These are phyloP conservation scores for Candida stauntonica DNA, from an alignment of 805 yeast genomes.

Conservation along the genomic window DNA sequence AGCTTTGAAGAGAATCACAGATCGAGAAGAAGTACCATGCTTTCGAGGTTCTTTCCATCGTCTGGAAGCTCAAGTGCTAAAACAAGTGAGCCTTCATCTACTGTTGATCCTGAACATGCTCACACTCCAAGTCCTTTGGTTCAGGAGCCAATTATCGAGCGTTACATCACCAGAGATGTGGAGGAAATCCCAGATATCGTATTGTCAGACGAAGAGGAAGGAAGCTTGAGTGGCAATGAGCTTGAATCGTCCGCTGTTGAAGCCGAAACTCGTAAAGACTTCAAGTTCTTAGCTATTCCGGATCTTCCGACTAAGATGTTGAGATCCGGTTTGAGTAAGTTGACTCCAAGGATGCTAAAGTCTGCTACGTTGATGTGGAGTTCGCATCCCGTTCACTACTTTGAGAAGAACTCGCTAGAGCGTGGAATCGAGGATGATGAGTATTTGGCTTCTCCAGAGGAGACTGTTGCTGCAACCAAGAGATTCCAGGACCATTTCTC, in stretches of 20 bases:
- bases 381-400: conserved; percentile 59
- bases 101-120: conserved; percentile 3
- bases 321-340: conserved; percentile 12
- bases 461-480: conserved; percentile 43
- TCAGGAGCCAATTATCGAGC: conserved; percentile 19
- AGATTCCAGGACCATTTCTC: conserved; percentile 67
- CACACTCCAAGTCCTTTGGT: background rate
- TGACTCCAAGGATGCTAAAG: conserved; percentile 23
- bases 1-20: background rate
- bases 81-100: background rate
- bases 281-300: conserved; percentile 2
- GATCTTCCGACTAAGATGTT: conserved; percentile 6
- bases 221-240: background rate
- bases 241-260: conserved; percentile 1
- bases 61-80: background rate
- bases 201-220: conserved; percentile 3
- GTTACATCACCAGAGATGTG: conserved; percentile 13
- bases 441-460: conserved; percentile 41
- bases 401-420: conserved; percentile 34
- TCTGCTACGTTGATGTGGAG: conserved; percentile 45
- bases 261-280: background rate
- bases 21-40: conserved; percentile 3
- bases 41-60: background rate
- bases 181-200: conserved; percentile 15
- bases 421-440: conserved; percentile 42